Evolutionary conservation across 352 stramenopile genomes (phyloP).

Genomic region (Phytophthora capsici): DNA sequence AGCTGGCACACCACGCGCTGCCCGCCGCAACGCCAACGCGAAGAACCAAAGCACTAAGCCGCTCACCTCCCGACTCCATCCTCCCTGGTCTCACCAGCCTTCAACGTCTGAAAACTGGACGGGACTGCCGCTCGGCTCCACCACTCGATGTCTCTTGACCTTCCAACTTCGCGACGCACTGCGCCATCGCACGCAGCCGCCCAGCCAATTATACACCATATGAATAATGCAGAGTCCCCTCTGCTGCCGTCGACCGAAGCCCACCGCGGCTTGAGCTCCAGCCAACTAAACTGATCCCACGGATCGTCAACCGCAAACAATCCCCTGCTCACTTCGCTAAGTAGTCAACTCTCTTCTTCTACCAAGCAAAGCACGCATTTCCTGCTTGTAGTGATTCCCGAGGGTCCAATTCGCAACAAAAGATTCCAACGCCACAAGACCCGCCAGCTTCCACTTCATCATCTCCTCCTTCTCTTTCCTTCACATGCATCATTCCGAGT

Average conservation of each 20-base stretch:
- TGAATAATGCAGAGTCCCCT: slow-evolving; percentile 44
- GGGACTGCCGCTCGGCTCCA: slow-evolving; percentile 27
- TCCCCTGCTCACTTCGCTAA: slow-evolving; percentile 27
- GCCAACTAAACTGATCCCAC: slow-evolving; percentile 17
- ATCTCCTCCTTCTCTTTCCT: slow-evolving; percentile 34
- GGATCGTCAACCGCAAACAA: slow-evolving; percentile 30
- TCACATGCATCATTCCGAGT: slow-evolving; percentile 12
- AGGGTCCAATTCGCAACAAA: slow-evolving; percentile 23
- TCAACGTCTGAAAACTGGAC: slow-evolving; percentile 29
- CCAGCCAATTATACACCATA: slow-evolving; percentile 44
- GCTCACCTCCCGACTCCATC: slow-evolving; percentile 3
- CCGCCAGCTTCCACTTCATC: slow-evolving; percentile 34
- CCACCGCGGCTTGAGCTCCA: slow-evolving; percentile 21
- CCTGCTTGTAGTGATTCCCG: slow-evolving; percentile 36
- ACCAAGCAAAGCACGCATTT: slow-evolving; percentile 21
- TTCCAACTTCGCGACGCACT: slow-evolving; percentile 10
- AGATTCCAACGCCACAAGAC: slow-evolving; percentile 32
- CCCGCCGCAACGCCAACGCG: slow-evolving; percentile 15
- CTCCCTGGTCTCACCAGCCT: slow-evolving; percentile 23
- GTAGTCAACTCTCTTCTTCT: slow-evolving; percentile 33
- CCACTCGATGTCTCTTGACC: slow-evolving; percentile 36
- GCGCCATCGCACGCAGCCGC: slow-evolving; percentile 14
- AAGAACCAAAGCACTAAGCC: slow-evolving; percentile 37
- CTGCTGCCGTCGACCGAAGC: slow-evolving; percentile 29
- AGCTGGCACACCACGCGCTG: slow-evolving; percentile 15